Evolutionary conservation across 768 basidiomycete genomes (phyloP).

Genomic region (Collybia sordida): DNA sequence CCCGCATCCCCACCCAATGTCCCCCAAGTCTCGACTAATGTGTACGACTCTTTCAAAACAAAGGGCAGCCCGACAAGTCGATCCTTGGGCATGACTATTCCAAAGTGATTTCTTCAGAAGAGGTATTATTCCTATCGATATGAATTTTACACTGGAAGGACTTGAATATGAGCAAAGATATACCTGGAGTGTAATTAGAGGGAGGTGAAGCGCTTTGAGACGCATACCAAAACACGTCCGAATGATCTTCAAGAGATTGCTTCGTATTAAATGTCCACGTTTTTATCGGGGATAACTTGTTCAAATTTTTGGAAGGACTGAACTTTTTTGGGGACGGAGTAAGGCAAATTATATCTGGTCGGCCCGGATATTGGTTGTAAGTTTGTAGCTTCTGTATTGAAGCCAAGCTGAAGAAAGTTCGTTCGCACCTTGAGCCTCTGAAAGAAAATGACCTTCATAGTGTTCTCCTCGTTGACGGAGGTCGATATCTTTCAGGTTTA

Average conservation of each 20-base stretch:
- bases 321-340: neutral
- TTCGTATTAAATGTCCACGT: neutral
- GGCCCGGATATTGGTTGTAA: no score
- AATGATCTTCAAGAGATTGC: no score
- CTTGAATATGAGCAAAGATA: neutral
- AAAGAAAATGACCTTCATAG: conserved; percentile 50
- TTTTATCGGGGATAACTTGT: neutral
- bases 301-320: neutral
- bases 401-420: neutral
- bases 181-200: conserved; percentile 65
- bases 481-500: conserved; percentile 37
- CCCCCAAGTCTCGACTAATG: conserved; percentile 57
- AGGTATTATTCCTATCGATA: conserved; percentile 57
- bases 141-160: neutral
- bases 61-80: conserved; percentile 55
- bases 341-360: neutral
- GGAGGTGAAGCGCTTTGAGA: conserved; percentile 40
- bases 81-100: conserved; percentile 48
- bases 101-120: conserved; percentile 57
- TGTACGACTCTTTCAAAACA: conserved; percentile 66
- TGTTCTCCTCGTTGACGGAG: conserved; percentile 46
- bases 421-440: conserved; percentile 8
- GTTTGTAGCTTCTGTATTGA: neutral
- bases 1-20: conserved; percentile 76
- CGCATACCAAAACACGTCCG: conserved; percentile 68